Evolutionary conservation across 2,329 filamentous ascomycete genomes (phyloP).

Genomic region (Calycina herbarum): DNA sequence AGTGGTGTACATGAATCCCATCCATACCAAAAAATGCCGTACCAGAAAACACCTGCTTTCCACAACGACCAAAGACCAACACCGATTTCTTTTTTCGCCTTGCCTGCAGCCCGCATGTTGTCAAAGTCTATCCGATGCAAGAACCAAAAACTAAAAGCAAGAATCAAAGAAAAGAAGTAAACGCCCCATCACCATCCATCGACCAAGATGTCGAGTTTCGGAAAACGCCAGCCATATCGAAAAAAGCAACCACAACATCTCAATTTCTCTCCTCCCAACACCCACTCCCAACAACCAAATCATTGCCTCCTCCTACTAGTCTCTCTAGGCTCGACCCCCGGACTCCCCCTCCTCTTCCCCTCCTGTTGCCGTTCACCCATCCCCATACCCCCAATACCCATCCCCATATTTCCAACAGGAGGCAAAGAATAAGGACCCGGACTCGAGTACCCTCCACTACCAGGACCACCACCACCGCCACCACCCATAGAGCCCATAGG

Average conservation of each 20-base stretch:
- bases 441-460: constrained; percentile 29
- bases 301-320: constrained; percentile 46
- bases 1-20: too few relatives aligned
- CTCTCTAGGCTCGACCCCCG: constrained; percentile 48
- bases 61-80: too few relatives aligned
- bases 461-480: constrained; percentile 39
- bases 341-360: constrained; percentile 55
- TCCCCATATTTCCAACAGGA: neutral
- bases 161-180: neutral
- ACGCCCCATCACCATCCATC: neutral
- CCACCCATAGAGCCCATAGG: constrained; percentile 28
- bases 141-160: neutral
- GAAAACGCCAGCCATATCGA: neutral
- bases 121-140: neutral
- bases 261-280: neutral
- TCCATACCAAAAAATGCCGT: too few relatives aligned
- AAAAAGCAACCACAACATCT: neutral
- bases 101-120: too few relatives aligned
- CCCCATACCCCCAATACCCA: constrained; percentile 2
- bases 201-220: neutral
- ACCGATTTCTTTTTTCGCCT: too few relatives aligned
- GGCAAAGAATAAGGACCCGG: constrained; percentile 10
- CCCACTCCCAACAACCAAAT: constrained; percentile 19
- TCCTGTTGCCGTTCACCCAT: constrained; percentile 27
- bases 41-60: too few relatives aligned